These are phyloP conservation scores for Flammula alnicola DNA, from an alignment of 1,284 basidiomycete species.

Conservation along the genomic window DNA sequence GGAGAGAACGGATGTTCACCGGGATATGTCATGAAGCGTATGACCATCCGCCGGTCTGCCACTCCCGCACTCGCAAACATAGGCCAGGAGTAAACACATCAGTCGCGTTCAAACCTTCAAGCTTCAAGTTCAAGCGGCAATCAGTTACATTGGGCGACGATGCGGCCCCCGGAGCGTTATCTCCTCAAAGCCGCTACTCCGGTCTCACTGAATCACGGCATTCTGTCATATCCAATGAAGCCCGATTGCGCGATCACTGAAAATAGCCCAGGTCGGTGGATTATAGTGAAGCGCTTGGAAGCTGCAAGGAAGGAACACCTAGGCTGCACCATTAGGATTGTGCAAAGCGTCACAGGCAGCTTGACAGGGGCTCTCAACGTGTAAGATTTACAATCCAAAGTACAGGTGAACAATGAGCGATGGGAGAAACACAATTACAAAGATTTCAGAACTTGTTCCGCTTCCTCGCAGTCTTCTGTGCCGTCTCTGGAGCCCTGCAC, in stretches of 20 bases:
- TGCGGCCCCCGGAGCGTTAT: background rate
- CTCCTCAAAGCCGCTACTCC: too few relatives aligned
- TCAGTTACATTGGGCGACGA: background rate
- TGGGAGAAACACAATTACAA: background rate
- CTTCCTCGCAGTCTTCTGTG: slow-evolving; percentile 45
- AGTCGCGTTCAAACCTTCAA: background rate
- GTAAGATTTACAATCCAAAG: slow-evolving; percentile 4
- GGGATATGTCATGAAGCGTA: background rate
- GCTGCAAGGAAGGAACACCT: background rate
- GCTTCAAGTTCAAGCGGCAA: background rate
- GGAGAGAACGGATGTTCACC: too few relatives aligned
- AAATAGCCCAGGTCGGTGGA: too few relatives aligned
- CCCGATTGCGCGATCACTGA: too few relatives aligned
- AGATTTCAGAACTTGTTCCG: slow-evolving; percentile 44
- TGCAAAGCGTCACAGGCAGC: background rate
- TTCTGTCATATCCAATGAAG: too few relatives aligned
- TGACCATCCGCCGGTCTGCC: background rate
- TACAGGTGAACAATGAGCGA: slow-evolving; percentile 6
- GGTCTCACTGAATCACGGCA: too few relatives aligned
- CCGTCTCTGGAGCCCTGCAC: slow-evolving; percentile 32
- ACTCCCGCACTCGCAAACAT: background rate
- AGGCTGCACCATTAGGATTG: background rate
- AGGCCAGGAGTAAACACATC: background rate
- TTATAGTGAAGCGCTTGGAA: too few relatives aligned
- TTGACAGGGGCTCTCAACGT: background rate